Evolutionary conservation across 768 basidiomycete species (phyloP), one percentile per base, ranked within the genome.

Genomic region (Leucosporidium creatinivorum): DNA sequence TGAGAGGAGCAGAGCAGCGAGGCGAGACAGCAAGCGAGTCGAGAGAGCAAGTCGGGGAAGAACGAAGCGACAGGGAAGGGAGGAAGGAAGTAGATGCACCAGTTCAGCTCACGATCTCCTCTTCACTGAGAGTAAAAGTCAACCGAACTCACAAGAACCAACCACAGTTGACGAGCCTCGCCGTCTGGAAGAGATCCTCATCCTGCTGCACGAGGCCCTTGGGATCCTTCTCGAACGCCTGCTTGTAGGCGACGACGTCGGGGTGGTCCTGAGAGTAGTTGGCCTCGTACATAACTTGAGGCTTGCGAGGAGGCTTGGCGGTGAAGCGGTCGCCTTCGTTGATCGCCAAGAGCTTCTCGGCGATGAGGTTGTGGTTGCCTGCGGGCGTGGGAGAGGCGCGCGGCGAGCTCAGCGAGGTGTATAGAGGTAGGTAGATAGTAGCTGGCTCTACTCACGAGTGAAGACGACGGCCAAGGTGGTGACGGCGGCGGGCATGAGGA

Each of bases 401-500:
- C 8, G 61, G n/a, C 3, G 21, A 21, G 47, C 55, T 55, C 47
- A 33, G 33, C 47, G 36, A 62, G 17, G 23, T 18, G 18, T 39
- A n/a, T 4, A 13, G 50, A 17, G 50, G 54, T 36, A 23, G 23
- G n/a, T 44, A 39, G n/a, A 51, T n/a, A 55, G 6, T 21, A n/a
- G 39, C 30, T 10, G 17, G 33, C 18, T 1, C 9, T 47, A 19
- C 59, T 67, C 88, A 90, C 52, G 83, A 69, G 79, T 83, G 59
- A 91, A 79, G 21, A 91, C 77, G 54, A 91, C 81, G 10, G 88
- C 79, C 54, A 91, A 81, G 0, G 87, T 88, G 68, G 85, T 83
- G 21, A 81, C 81, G 4, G 87, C 80, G 30, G 89, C 89, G 0
- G 89, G 88, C 87, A 91, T 87, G 68, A 84, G 79, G 60, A 86